These are phyloP conservation scores for Elsinoe ampelina DNA, from an alignment of 2,329 filamentous ascomycete species.

Conservation along the genomic window DNA sequence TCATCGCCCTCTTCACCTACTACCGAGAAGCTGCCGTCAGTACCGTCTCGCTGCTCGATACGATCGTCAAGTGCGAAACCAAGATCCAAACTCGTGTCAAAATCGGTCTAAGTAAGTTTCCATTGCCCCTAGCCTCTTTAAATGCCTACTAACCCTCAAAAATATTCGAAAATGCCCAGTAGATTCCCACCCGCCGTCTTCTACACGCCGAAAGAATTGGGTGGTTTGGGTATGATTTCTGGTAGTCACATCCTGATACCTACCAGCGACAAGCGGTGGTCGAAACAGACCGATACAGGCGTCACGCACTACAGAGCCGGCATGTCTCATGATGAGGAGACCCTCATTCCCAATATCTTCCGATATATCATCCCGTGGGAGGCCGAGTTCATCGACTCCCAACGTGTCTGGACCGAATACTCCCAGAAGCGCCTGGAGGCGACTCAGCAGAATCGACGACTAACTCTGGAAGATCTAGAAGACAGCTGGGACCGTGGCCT, in stretches of 20 bases:
- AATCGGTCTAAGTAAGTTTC: slow-evolving; percentile 66
- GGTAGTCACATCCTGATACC: slow-evolving; percentile 97
- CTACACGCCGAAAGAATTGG: slow-evolving; percentile 95
- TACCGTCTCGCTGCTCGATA: slow-evolving; percentile 86
- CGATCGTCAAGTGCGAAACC: slow-evolving; percentile 98
- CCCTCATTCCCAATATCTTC: slow-evolving; percentile 97
- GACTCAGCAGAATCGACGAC: slow-evolving; percentile 88
- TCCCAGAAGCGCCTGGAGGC: slow-evolving; percentile 96
- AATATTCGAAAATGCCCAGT: slow-evolving; percentile 93
- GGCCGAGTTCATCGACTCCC: slow-evolving; percentile 96
- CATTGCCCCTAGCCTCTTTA: neutral
- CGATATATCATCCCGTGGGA: slow-evolving; percentile 99
- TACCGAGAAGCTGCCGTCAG: slow-evolving; percentile 96
- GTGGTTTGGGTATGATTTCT: slow-evolving; percentile 97
- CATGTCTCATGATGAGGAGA: slow-evolving; percentile 98
- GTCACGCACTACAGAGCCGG: slow-evolving; percentile 95
- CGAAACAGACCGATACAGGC: slow-evolving; percentile 92
- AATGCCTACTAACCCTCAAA: neutral
- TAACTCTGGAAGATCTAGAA: slow-evolving; percentile 92
- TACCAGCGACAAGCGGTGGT: slow-evolving; percentile 95
- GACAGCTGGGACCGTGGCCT: slow-evolving; percentile 98
- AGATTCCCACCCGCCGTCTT: slow-evolving; percentile 97
- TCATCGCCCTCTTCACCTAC: slow-evolving; percentile 96
- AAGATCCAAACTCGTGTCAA: slow-evolving; percentile 99
- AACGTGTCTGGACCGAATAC: slow-evolving; percentile 98